Conservation (phyloP, 768 basidiomycete genomes). For the Lactarius vividus region DNA sequence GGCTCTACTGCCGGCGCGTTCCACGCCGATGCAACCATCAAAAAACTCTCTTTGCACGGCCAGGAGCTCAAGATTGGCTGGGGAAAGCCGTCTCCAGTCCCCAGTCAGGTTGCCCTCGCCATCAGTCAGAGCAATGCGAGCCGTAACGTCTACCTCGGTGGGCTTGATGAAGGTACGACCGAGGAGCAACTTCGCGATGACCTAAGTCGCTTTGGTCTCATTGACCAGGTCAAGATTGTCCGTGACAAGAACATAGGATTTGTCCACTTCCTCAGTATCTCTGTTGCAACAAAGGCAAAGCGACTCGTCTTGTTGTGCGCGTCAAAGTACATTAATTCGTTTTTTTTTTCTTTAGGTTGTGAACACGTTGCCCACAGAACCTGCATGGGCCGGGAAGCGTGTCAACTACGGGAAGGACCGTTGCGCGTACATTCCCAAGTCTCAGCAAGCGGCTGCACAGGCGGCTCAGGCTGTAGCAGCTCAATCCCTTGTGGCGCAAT, state of each 20-base stretch:
- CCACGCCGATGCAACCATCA: slow-evolving; percentile 94
- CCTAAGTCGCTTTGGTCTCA: slow-evolving; percentile 87
- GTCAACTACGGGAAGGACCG: slow-evolving; percentile 99
- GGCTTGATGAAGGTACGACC: slow-evolving; percentile 83
- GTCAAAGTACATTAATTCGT: neutral
- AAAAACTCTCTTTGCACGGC: slow-evolving; percentile 88
- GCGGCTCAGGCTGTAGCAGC: slow-evolving; percentile 86
- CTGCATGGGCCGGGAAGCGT: slow-evolving; percentile 91
- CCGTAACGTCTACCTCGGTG: slow-evolving; percentile 95
- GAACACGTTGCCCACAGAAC: slow-evolving; percentile 86
- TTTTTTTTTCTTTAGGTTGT: slow-evolving; percentile 62
- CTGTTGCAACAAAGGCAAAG: slow-evolving; percentile 82
- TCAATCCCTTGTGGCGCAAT: slow-evolving; percentile 59
- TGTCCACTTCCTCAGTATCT: slow-evolving; percentile 96
- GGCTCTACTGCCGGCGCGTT: slow-evolving; percentile 91
- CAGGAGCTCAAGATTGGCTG: slow-evolving; percentile 99
- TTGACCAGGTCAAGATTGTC: slow-evolving; percentile 99
- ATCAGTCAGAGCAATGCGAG: slow-evolving; percentile 92
- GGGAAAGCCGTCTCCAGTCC: slow-evolving; percentile 92
- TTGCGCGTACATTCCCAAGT: slow-evolving; percentile 96
- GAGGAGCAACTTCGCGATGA: slow-evolving; percentile 93
- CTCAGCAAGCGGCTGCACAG: slow-evolving; percentile 84
- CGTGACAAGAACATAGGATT: slow-evolving; percentile 99
- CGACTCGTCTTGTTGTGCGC: neutral
- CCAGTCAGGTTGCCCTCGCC: slow-evolving; percentile 79